Base-by-base conservation (phyloP, 2,329 filamentous ascomycete genomes). In the Parastagonospora nodorum region DNA sequence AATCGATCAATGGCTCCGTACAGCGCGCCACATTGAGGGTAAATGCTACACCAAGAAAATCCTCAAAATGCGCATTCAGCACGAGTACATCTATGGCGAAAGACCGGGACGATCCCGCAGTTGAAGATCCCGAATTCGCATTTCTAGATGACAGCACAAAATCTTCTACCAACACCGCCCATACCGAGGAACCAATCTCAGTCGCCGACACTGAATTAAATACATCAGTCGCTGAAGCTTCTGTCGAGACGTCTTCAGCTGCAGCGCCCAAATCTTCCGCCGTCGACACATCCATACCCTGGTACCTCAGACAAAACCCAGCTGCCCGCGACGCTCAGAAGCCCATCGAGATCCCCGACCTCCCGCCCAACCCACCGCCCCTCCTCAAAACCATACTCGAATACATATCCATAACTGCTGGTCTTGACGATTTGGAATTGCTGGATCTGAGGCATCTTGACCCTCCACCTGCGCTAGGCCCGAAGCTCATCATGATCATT, bases 401-500 rank as follows among this genome's bases (percentile, higher is more conserved):
- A 55, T 90, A 92, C 67, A 81, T 91, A 1, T 92, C 90, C 6
- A 84, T 92, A 52, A 89, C 96, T 28, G 85, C 96, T 60, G 94
- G 94, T 31, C 79, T 99, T 35, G 91, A 97, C 68, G 84, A 92
- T 49, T 79, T 99, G 40, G 81, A 81, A 1, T 75, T 99, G 5
- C 80, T 96, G 41, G 94, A 99, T 68, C 80, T 99, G 29, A 90
- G 94, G 49, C 78, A 84, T 32, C 81, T 97, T 42, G 89, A 97
- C 63, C 92, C 92, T 1, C 89, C 92, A 0, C 87, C 93, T 0
- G 92, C 92, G 0, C 82, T 99, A 1, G 94, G 94, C 1, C 85
- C 90, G 2, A 92, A 93, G 64, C 81, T 97, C 27, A 82, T 99
- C 46, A 97, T 97, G 94, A 76, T 99, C 28, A 85, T 99, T 57